Percentiles rank a stretch among this genome's conserved stretches.
Evolutionary conservation across 2,329 filamentous ascomycete genomes (phyloP).

Genomic region (Tolypocladium nubicola): DNA sequence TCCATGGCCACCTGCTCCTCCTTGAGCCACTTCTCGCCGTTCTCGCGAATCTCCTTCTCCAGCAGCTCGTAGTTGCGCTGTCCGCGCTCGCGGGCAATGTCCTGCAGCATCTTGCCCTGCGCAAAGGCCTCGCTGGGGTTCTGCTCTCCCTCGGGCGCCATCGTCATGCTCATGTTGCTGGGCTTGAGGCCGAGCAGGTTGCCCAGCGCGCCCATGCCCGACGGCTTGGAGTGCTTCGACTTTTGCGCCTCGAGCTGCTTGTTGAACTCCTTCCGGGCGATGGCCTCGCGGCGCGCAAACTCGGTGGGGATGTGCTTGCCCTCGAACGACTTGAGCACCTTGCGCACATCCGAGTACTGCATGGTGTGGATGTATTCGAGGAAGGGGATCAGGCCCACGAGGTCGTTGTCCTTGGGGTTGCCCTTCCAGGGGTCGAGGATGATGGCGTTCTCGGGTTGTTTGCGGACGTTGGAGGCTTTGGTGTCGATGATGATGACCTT

Average conservation of each 20-base stretch:
- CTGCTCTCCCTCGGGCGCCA: conserved; percentile 53
- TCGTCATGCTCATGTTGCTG: conserved; percentile 50
- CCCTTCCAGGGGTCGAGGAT: conserved; percentile 85
- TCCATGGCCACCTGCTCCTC: conserved; percentile 85
- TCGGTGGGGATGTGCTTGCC: conserved; percentile 83
- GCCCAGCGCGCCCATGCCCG: conserved; percentile 58
- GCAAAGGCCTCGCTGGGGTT: conserved; percentile 67
- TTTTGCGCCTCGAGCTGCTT: conserved; percentile 62
- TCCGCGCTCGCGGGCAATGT: conserved; percentile 85
- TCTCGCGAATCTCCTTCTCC: conserved; percentile 83
- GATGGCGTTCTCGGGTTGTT: conserved; percentile 95
- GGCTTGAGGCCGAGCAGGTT: conserved; percentile 70
- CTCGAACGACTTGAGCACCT: conserved; percentile 78
- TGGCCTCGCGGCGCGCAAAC: conserved; percentile 79
- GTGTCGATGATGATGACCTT: conserved; percentile 95
- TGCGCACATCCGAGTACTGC: conserved; percentile 78
- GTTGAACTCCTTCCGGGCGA: conserved; percentile 75
- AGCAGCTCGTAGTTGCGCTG: conserved; percentile 82
- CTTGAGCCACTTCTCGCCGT: conserved; percentile 91
- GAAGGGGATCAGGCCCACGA: conserved; percentile 88
- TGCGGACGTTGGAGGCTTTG: conserved; percentile 66
- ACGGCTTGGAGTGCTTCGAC: conserved; percentile 42
- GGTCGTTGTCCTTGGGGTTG: conserved; percentile 69
- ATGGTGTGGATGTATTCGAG: conserved; percentile 95
- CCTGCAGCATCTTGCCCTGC: conserved; percentile 94